A percentile compares a stretch with the other conserved stretches of the same genome.
phyloP scores from a whole-genome alignment of 176 grass and related monocot genomes.

The Aegilops sharonensis region DNA sequence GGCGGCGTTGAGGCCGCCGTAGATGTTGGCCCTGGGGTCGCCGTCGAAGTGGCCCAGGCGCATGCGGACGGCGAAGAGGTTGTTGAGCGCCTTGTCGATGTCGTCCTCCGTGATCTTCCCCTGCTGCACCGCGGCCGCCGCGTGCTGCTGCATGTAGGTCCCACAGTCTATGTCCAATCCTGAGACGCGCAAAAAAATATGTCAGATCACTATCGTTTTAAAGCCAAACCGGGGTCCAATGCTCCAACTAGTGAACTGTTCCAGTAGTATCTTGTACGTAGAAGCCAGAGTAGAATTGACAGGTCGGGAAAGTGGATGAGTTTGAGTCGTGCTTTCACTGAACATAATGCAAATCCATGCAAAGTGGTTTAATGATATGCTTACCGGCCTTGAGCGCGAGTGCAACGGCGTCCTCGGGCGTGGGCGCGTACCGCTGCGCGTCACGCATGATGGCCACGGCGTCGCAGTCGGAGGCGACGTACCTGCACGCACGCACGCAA shows the following conservation, averaged over 20 bases:
- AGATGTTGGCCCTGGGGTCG: conserved; percentile 39
- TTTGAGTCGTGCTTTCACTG: too few relatives aligned
- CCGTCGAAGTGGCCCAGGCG: conserved; percentile 82
- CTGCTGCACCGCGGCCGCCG: conserved; percentile 25
- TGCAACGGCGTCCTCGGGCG: conserved; percentile 26
- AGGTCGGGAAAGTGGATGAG: too few relatives aligned
- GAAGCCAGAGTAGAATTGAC: too few relatives aligned
- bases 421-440: conserved; percentile 11
- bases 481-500: conserved; percentile 25
- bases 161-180: conserved; percentile 80
- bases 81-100: conserved; percentile 54
- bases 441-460: conserved; percentile 26
- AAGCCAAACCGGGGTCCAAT: too few relatives aligned
- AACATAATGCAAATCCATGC: too few relatives aligned
- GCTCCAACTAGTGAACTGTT: too few relatives aligned
- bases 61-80: conserved; percentile 60
- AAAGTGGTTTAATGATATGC: neutral
- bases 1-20: conserved; percentile 39
- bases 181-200: neutral
- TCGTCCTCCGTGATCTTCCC: conserved; percentile 54
- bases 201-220: too few relatives aligned
- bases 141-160: conserved; percentile 36
- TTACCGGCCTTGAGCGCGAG: conserved; percentile 23
- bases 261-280: too few relatives aligned
- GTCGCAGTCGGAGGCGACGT: conserved; percentile 36